These are phyloP conservation scores for Stephania yunnanensis DNA, from an alignment of 164 flowering plant genomes.

Conservation along the genomic window DNA sequence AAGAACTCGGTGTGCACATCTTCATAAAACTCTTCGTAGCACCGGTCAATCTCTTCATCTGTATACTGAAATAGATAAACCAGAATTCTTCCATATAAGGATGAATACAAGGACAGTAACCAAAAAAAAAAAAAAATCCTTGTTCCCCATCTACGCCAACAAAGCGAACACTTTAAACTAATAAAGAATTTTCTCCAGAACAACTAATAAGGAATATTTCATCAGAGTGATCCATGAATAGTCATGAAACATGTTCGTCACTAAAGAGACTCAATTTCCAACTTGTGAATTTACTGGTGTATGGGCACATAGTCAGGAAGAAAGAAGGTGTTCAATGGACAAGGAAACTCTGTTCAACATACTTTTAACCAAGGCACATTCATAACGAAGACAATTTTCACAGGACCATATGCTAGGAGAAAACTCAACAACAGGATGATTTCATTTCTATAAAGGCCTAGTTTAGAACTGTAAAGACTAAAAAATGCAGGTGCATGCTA, in stretches of 20 bases:
- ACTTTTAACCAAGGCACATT: background rate
- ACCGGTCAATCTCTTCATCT: slow-evolving; percentile 84
- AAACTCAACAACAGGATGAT: background rate
- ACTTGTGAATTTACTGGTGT: background rate
- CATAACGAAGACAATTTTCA: background rate
- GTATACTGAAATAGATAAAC: slow-evolving; percentile 49
- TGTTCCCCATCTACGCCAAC: background rate
- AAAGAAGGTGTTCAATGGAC: background rate
- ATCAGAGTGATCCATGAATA: background rate
- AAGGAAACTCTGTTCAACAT: background rate
- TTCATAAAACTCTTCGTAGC: slow-evolving; percentile 92
- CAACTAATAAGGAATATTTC: background rate
- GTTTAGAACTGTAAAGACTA: background rate
- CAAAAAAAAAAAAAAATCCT: background rate
- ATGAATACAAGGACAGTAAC: background rate
- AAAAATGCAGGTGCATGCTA: background rate
- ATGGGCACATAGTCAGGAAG: background rate
- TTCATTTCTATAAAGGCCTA: background rate
- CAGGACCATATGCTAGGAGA: background rate
- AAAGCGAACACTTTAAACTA: background rate
- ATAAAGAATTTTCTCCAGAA: background rate
- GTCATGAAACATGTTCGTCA: background rate
- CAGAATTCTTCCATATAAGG: slow-evolving; percentile 2
- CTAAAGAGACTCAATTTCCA: background rate
- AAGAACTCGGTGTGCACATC: slow-evolving; percentile 96